Base-by-base conservation (phyloP, 2,329 filamentous ascomycete genomes). In the Trichoderma polysporum region DNA sequence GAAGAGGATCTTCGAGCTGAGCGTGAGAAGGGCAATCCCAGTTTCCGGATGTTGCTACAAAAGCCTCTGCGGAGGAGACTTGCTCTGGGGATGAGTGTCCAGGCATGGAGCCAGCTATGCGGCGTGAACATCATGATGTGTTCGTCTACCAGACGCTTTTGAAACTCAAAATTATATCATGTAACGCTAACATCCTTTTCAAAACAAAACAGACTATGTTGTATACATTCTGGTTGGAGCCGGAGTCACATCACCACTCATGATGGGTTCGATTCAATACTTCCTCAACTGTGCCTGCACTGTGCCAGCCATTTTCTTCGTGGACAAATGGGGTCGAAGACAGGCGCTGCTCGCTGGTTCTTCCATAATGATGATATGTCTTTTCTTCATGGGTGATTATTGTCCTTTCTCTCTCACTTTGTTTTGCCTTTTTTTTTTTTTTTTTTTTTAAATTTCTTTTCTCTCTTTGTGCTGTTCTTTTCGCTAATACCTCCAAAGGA, bases 191-290 rank as follows among this genome's bases (percentile, higher is more conserved):
- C 33, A 19, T 9, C 7, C 15, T 6, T 10, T 27, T 25, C n/a
- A 13, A 15, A 9, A 19, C n/a, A 9, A 50, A 22, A 17, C 33
- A 76, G 76, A 85, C 72, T 87, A 88, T 69, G 85, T 88, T 47
- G 83, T 87, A 3, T 88, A 86, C 73, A 84, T 88, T 69, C 86
- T 88, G 84, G 79, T 85, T 67, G 81, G 83, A 6, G 85, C 86
- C 3, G 81, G 85, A 35, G 85, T 89, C 59, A 82, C 80, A 1
- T 82, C 85, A 17, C 83, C 85, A 3, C 80, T 89, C 8, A 78
- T 87, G n/a, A 86, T 86, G 1, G 84, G 86, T 0, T 85, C 85
- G 0, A 87, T 90, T 25, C 86, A 89, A 72, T 89, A 89, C 71
- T 81, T 89, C 66, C 87, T 90, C 76, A 89, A 89, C 71, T 85